Base-by-base conservation (phyloP, 495 filamentous ascomycete species). In the Aspergillus sclerotioniger region DNA sequence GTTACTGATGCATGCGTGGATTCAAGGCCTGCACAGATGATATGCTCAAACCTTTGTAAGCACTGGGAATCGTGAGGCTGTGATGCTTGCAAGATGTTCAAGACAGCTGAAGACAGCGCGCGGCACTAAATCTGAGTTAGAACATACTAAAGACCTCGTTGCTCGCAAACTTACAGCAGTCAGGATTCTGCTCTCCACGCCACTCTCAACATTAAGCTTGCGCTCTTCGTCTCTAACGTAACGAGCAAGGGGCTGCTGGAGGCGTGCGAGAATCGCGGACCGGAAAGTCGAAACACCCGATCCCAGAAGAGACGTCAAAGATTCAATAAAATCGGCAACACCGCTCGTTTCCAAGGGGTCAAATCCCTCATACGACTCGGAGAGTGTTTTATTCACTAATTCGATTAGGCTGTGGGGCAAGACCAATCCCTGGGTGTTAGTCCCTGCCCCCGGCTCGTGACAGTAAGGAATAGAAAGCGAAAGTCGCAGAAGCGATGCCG, bases 1-100 rank as follows among this genome's bases (percentile, higher is more conserved):
- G 79, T 76, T 28, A 84, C 75, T 3, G 65, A 67, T 19, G 74
- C 77, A 52, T 88, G 81, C 9, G 72, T 73, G 39, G 80, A 84
- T 44, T 79, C 64, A 9, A 91, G 73, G 8, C 84, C 82, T 35
- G 84, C 74, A 33, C 78, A 73, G 1, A 90, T 68, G 20, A 90
- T 68, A 0, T 63, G 59, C 54, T 84, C 78, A 28, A 88, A 73
- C 16, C 63, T 69, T 44, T 70, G 60, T 4, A 88, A 63, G 5
- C 75, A 65, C 1, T 67, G 59, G 6, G 68, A 66, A 57, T 85
- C 74, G 52, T 77, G 66, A 44, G 65, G 58, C 29, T 68, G 60
- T n/a, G 61, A 56, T 28, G 55, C 59, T 55, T 76, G 68, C 19
- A 79, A 53, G 15, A 75, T 67, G 53, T 71, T 76, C 29, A 75